phyloP scores from a whole-genome alignment of 139 green algal genomes.

The Coelastrella sp. region DNA sequence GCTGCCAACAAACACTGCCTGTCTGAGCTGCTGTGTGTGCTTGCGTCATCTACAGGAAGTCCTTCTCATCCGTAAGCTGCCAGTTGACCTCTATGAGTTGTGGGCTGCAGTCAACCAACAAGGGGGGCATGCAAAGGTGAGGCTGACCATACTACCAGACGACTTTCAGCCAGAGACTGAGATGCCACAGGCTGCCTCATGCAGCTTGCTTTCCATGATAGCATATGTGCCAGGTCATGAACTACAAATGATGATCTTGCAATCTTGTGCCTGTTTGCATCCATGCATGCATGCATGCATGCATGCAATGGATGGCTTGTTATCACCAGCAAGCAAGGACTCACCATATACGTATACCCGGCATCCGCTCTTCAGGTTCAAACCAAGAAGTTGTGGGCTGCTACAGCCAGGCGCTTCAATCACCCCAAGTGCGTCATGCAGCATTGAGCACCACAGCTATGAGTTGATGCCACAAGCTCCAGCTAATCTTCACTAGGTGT shows the following conservation, averaged over 20 bases:
- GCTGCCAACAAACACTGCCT: background rate
- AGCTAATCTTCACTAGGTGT: background rate
- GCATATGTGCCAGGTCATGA: no score
- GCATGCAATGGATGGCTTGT: background rate
- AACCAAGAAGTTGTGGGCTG: conserved; percentile 20
- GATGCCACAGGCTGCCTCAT: background rate
- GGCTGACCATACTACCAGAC: background rate
- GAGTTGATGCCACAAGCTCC: background rate
- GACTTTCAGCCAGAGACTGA: background rate
- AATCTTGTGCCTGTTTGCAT: no score
- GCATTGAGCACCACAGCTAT: background rate
- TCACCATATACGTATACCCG: background rate
- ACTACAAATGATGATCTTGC: no score
- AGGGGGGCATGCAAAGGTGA: conserved; percentile 5
- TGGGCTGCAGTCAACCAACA: conserved; percentile 25
- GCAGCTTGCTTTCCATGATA: background rate
- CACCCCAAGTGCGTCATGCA: conserved; percentile 17
- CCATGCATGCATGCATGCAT: background rate
- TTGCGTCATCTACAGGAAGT: background rate
- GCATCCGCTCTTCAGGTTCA: background rate
- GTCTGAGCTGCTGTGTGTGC: background rate
- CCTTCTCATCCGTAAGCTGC: conserved; percentile 34
- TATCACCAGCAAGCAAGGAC: no score
- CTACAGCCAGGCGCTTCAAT: conserved; percentile 18
- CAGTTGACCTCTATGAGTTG: conserved; percentile 21